Base-by-base conservation (phyloP, 768 basidiomycete genomes). In the Leccinum truebloodii region DNA sequence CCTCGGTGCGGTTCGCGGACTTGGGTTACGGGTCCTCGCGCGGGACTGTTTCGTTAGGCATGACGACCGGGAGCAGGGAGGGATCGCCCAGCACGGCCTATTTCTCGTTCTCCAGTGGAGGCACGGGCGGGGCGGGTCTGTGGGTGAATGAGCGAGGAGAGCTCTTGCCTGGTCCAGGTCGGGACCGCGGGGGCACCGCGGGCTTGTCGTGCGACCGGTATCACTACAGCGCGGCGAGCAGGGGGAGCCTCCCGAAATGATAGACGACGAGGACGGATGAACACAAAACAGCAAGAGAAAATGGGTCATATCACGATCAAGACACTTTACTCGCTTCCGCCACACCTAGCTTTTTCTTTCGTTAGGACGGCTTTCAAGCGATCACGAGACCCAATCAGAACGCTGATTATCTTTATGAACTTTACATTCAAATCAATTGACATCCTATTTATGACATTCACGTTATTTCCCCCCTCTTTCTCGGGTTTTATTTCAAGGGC, bases 61-160 rank as follows among this genome's bases (percentile, higher is more conserved):
- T n/a, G 41, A n/a, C 55, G 30, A 46, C 61, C 0, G 9, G 26
- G 61, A 61, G 60, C 30, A 49, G 20, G 50, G 55, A 62, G 6
- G 55, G 53, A 5, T 68, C 72, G 48, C 54, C 59, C 41, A 71
- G 64, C 3, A 73, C 73, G 49, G 54, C 61, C 1, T 73, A 73
- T 32, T 37, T 64, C 14, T 75, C 72, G 26, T 59, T 65, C 18
- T 69, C 70, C 57, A 72, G 70, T 26, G 68, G 66, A 3, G 61
- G 57, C 10, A 62, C 59, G 39, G 55, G 63, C 3, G 44, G 44
- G 44, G 44, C 44, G 10, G 49, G 49, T 14, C 16, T 64, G 59
- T 54, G 54, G 26, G 73, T 70, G 52, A 75, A 62, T 49, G 72
- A 73, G 52, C 70, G 67, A 3, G 72, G 72, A 3, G 72, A 73